phyloP scores from a whole-genome alignment of 768 basidiomycete genomes.

The Phanerodontia chrysosporium region DNA sequence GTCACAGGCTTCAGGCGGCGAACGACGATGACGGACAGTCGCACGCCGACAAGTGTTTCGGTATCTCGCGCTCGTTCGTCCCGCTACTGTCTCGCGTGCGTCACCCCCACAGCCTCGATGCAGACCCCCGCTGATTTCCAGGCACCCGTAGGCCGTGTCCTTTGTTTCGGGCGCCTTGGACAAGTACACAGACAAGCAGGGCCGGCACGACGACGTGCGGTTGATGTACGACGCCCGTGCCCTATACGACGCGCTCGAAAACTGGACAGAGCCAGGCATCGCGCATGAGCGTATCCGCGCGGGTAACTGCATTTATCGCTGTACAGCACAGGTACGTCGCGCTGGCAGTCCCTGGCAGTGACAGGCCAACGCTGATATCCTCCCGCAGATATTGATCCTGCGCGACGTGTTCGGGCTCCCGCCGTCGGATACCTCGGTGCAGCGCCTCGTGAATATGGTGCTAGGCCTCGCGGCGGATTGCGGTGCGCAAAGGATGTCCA shows the following conservation, averaged over 20 bases:
- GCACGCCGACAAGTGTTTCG: slow-evolving; percentile 43
- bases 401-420: slow-evolving; percentile 28
- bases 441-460: slow-evolving; percentile 24
- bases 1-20: slow-evolving; percentile 26
- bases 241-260: slow-evolving; percentile 24
- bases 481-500: slow-evolving; percentile 25
- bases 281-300: slow-evolving; percentile 25
- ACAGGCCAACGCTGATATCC: slow-evolving; percentile 12
- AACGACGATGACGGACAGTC: slow-evolving; percentile 28
- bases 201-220: not conserved
- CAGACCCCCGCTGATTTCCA: not conserved
- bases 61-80: slow-evolving; percentile 30
- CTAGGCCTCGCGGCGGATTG: slow-evolving; percentile 27
- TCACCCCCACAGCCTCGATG: not conserved
- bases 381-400: slow-evolving; percentile 29
- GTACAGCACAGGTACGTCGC: slow-evolving; percentile 29
- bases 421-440: slow-evolving; percentile 26
- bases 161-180: slow-evolving; percentile 22
- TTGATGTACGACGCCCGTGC: slow-evolving; percentile 15
- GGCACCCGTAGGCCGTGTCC: slow-evolving; percentile 14
- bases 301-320: slow-evolving; percentile 34
- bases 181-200: not conserved
- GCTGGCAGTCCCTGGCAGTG: slow-evolving; percentile 8
- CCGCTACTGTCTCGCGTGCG: slow-evolving; percentile 27
- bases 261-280: slow-evolving; percentile 23